A percentile compares a stretch with the other conserved stretches of the same genome.
phyloP scores from a whole-genome alignment of 164 flowering plant genomes.

The Umbilicus rupestris region DNA sequence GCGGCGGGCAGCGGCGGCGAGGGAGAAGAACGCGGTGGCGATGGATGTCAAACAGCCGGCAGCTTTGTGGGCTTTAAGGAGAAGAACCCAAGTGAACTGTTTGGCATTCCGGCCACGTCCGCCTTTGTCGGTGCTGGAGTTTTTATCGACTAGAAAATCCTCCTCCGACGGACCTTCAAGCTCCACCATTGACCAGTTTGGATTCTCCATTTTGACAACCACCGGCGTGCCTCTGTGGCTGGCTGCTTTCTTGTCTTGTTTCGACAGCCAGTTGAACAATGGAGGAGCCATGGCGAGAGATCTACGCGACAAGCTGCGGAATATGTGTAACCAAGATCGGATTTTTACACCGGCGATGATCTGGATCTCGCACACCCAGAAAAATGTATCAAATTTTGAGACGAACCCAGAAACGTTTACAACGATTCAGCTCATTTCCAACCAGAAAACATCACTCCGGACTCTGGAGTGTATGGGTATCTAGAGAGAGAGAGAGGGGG shows the following conservation, averaged over 20 bases:
- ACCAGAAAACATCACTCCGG: not conserved
- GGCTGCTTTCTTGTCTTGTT: conserved; percentile 32
- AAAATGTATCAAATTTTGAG: not conserved
- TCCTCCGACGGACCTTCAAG: conserved; percentile 48
- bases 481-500: not conserved
- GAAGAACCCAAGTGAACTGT: conserved; percentile 95
- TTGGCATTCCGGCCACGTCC: conserved; percentile 75
- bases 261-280: conserved; percentile 37
- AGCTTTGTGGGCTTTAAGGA: conserved; percentile 85
- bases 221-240: conserved; percentile 49
- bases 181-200: conserved; percentile 75
- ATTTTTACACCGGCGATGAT: not conserved
- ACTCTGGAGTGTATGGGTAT: not conserved
- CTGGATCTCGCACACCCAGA: not conserved
- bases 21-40: conserved; percentile 39
- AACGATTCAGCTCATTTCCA: not conserved
- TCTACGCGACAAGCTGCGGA: conserved; percentile 6
- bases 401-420: not conserved
- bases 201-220: conserved; percentile 81
- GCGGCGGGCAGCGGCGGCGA: conserved; percentile 58
- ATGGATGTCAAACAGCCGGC: conserved; percentile 85
- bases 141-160: conserved; percentile 18
- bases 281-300: conserved; percentile 46
- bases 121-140: conserved; percentile 15
- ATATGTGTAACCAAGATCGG: conserved; percentile 9